Evolutionary conservation across 2,329 filamentous ascomycete species (phyloP).

Genomic region (Apiospora malaysiana): DNA sequence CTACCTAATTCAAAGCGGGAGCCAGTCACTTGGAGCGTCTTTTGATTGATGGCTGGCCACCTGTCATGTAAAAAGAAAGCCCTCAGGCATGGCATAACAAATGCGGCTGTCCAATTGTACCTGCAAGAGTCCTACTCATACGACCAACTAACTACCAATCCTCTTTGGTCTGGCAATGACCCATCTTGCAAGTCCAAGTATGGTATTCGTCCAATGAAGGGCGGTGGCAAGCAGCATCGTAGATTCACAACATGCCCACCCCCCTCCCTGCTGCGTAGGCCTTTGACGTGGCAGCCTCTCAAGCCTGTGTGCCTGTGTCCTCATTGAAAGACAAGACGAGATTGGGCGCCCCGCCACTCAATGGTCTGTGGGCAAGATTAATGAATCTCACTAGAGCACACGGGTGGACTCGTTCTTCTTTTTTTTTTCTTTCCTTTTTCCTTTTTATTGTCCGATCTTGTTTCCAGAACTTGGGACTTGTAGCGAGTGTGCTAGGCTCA

Average conservation of each 20-base stretch:
- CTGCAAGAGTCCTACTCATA: neutral
- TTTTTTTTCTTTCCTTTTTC: neutral
- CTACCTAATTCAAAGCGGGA: too few species aligned
- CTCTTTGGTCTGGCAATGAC: neutral
- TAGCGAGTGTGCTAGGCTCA: neutral
- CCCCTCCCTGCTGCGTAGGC: neutral
- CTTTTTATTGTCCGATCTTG: neutral
- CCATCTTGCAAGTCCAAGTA: neutral
- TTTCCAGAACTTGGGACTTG: neutral
- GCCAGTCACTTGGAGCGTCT: neutral
- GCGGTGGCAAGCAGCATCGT: neutral
- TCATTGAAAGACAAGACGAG: neutral
- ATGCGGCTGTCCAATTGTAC: neutral
- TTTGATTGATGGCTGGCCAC: neutral
- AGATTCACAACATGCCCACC: constrained; percentile 3
- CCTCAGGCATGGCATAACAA: neutral
- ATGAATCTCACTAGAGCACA: neutral
- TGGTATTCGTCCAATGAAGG: constrained; percentile 2
- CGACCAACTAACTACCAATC: neutral
- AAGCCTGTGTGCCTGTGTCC: neutral
- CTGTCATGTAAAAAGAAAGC: neutral
- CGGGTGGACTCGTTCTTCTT: neutral
- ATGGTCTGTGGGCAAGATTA: constrained; percentile 9
- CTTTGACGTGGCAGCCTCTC: constrained; percentile 15
- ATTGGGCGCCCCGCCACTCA: constrained; percentile 8